Percentiles rank a stretch among this genome's conserved stretches.
Conservation (phyloP, 306 rosid species). For the Cicer chorassanicum region DNA sequence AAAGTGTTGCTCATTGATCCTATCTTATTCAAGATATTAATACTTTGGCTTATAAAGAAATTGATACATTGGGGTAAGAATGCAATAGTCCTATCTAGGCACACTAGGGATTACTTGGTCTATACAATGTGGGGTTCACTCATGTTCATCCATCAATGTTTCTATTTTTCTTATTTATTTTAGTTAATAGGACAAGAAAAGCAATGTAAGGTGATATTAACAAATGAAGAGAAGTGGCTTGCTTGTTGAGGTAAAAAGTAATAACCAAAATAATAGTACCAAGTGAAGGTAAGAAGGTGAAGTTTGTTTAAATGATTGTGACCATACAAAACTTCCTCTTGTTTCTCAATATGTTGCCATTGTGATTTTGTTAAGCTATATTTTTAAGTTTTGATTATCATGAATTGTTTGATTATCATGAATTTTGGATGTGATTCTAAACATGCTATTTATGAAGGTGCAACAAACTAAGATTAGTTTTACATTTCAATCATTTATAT, state of each 20-base stretch:
- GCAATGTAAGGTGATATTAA: background rate
- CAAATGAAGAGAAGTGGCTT: background rate
- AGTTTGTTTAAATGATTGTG: background rate
- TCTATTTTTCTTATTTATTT: background rate
- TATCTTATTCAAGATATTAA: too few species aligned
- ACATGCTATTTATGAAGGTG: too few species aligned
- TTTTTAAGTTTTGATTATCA: too few species aligned
- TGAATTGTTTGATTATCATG: too few species aligned
- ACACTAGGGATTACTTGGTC: background rate
- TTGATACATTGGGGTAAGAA: background rate
- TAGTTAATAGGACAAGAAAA: slow-evolving; percentile 8
- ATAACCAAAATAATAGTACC: background rate
- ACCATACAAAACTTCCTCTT: too few species aligned
- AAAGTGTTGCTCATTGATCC: too few species aligned
- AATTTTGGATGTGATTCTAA: too few species aligned
- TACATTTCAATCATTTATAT: too few species aligned
- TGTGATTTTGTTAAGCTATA: too few species aligned
- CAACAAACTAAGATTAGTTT: too few species aligned
- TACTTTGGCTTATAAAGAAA: too few species aligned
- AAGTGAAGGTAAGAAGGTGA: background rate
- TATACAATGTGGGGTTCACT: background rate
- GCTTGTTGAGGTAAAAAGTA: background rate
- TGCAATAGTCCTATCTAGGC: background rate
- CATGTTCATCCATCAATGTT: slow-evolving; percentile 10
- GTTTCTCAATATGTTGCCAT: too few species aligned